Conservation (phyloP, 257 asterid species). For the Solanum pimpinellifolium region DNA sequence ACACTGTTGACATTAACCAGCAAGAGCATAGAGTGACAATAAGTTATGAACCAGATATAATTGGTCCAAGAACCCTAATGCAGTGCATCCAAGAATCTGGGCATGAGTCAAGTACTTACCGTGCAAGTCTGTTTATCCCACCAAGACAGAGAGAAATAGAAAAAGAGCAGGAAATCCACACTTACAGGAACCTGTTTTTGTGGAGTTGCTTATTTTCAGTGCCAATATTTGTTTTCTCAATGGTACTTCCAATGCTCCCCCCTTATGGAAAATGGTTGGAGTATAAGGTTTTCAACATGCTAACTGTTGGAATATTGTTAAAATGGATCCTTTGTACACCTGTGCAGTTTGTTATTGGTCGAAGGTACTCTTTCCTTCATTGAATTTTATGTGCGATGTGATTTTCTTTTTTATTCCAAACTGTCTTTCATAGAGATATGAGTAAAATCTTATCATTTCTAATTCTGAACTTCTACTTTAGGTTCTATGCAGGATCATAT, state of each 20-base stretch:
- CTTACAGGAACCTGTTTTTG: conserved; percentile 63
- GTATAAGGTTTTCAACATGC: conserved; percentile 75
- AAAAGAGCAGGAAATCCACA: conserved; percentile 53
- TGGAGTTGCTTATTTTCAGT: conserved; percentile 87
- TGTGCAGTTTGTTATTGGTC: conserved; percentile 85
- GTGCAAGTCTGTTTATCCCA: conserved; percentile 61
- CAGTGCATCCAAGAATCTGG: conserved; percentile 62
- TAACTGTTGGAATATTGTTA: conserved; percentile 58
- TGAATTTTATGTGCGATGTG: neutral
- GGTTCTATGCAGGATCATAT: conserved; percentile 95
- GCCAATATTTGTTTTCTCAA: conserved; percentile 69
- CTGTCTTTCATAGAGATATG: neutral
- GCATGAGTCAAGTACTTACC: conserved; percentile 34
- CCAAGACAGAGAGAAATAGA: conserved; percentile 70
- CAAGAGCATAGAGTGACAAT: conserved; percentile 44
- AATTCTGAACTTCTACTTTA: conserved; percentile 15
- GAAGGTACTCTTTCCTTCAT: conserved; percentile 40
- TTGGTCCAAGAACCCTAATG: conserved; percentile 90
- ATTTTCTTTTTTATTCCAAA: neutral
- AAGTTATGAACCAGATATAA: conserved; percentile 65
- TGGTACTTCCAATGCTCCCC: conserved; percentile 94
- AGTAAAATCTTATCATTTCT: neutral
- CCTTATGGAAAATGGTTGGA: conserved; percentile 92
- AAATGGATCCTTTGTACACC: conserved; percentile 97
- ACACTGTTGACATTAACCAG: conserved; percentile 46